Conservation (phyloP, 768 basidiomycete species). For the Peribolospora kevripleyi region DNA sequence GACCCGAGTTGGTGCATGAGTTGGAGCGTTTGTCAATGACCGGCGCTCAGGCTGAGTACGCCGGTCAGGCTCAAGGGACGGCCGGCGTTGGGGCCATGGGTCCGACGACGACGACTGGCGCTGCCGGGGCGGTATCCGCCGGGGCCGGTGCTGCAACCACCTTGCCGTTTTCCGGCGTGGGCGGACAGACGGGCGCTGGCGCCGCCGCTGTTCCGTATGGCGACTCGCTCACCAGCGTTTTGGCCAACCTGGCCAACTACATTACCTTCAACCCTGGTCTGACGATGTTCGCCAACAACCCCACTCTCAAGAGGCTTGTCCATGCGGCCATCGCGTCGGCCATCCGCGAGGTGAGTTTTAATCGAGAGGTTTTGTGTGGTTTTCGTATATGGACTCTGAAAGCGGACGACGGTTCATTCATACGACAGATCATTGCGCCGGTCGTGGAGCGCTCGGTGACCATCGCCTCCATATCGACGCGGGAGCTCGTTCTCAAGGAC, state of each 20-base stretch:
- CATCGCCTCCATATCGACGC: constrained; percentile 89
- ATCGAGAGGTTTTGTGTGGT: background rate
- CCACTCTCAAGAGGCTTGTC: constrained; percentile 68
- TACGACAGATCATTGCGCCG: constrained; percentile 60
- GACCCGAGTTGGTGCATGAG: too few relatives aligned
- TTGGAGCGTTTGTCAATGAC: too few relatives aligned
- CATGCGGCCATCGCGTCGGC: constrained; percentile 78
- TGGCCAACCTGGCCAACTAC: constrained; percentile 41
- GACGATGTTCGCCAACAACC: constrained; percentile 47
- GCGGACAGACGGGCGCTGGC: too few relatives aligned
- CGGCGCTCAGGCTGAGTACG: too few relatives aligned
- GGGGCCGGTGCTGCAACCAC: too few relatives aligned
- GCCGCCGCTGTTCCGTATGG: too few relatives aligned
- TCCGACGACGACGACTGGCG: too few relatives aligned
- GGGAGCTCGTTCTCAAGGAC: constrained; percentile 85
- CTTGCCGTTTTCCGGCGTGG: too few relatives aligned
- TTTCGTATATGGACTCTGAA: background rate
- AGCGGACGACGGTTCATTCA: background rate
- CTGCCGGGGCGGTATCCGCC: too few relatives aligned
- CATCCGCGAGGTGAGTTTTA: constrained; percentile 52
- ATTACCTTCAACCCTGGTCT: constrained; percentile 58
- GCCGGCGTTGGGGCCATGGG: too few relatives aligned
- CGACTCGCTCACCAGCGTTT: constrained; percentile 27
- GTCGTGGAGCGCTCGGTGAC: constrained; percentile 96
- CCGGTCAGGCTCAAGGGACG: too few relatives aligned